Evolutionary conservation across 2,329 filamentous ascomycete genomes (phyloP).

Genomic region (Hymenoscyphus albidus): DNA sequence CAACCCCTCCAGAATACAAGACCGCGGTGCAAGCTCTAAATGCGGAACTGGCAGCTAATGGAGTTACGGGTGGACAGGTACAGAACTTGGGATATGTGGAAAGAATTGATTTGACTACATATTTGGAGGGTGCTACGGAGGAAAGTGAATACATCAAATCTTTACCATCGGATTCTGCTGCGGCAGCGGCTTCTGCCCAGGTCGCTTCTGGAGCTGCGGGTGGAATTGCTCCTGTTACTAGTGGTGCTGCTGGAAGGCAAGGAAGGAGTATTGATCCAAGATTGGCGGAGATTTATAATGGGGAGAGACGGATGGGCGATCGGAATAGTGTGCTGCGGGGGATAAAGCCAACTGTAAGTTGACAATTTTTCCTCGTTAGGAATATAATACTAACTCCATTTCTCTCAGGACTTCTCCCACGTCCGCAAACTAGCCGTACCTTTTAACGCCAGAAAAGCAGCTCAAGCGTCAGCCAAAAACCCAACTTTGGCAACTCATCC

Average conservation of each 20-base stretch:
- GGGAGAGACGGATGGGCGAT: conserved; percentile 88
- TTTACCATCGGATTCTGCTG: conserved; percentile 58
- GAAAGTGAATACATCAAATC: conserved; percentile 92
- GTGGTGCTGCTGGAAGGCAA: conserved; percentile 47
- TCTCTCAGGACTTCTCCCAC: conserved; percentile 79
- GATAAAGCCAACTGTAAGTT: conserved; percentile 79
- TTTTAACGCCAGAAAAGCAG: conserved; percentile 64
- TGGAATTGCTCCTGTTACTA: conserved; percentile 37
- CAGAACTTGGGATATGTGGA: conserved; percentile 91
- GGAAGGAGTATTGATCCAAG: conserved; percentile 74
- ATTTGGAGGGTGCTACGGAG: conserved; percentile 84
- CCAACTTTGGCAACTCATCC: conserved; percentile 52
- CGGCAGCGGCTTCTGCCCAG: conserved; percentile 43
- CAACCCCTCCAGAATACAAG: conserved; percentile 87
- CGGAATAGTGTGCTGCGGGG: conserved; percentile 84
- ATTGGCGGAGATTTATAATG: conserved; percentile 82
- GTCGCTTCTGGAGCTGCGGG: conserved; percentile 45
- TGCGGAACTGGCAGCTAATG: conserved; percentile 58
- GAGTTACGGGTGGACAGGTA: conserved; percentile 61
- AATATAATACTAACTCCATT: neutral
- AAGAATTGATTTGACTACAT: conserved; percentile 85
- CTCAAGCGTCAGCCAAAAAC: conserved; percentile 39
- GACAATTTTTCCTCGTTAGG: neutral
- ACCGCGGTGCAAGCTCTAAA: conserved; percentile 76
- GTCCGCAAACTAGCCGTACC: conserved; percentile 80